A percentile compares a stretch with the other conserved stretches of the same genome.
phyloP scores from a whole-genome alignment of 2,329 filamentous ascomycete genomes.

The Xylariaceae sp. region DNA sequence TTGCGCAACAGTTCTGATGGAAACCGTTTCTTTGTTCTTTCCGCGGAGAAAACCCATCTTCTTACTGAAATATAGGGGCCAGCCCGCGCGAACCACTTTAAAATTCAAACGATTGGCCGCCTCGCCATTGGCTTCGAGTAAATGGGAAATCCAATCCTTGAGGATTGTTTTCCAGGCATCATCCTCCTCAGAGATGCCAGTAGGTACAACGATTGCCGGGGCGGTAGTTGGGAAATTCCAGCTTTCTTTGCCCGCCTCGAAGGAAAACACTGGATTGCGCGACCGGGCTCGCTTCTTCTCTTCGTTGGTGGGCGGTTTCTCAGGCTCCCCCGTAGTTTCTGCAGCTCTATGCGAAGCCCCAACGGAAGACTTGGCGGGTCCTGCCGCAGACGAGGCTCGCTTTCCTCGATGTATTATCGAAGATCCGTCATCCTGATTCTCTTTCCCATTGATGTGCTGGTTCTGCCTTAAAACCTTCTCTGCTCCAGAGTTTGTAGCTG shows the following conservation, averaged over 20 bases:
- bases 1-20: conserved; percentile 15
- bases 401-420: conserved; percentile 13
- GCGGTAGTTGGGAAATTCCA: conserved; percentile 21
- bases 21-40: conserved; percentile 16
- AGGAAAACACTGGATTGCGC: conserved; percentile 15
- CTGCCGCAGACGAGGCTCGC: conserved; percentile 21
- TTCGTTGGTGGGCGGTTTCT: conserved; percentile 5
- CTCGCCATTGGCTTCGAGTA: conserved; percentile 19
- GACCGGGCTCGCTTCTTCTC: conserved; percentile 12
- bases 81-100: conserved; percentile 24
- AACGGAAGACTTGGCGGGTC: no score
- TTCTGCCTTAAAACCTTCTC: neutral
- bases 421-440: neutral
- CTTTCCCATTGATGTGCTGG: neutral
- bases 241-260: conserved; percentile 17
- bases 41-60: conserved; percentile 23
- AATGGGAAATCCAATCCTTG: conserved; percentile 8
- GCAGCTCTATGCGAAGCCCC: neutral
- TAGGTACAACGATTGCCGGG: conserved; percentile 8
- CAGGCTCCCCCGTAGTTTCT: neutral
- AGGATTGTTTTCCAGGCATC: conserved; percentile 13
- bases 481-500: neutral
- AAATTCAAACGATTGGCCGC: conserved; percentile 15
- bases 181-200: neutral
- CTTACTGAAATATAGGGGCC: conserved; percentile 19